Evolutionary conservation across 2,329 filamentous ascomycete species (phyloP), one percentile per base, ranked within the genome.

Genomic region (Cytospora chrysosperma): DNA sequence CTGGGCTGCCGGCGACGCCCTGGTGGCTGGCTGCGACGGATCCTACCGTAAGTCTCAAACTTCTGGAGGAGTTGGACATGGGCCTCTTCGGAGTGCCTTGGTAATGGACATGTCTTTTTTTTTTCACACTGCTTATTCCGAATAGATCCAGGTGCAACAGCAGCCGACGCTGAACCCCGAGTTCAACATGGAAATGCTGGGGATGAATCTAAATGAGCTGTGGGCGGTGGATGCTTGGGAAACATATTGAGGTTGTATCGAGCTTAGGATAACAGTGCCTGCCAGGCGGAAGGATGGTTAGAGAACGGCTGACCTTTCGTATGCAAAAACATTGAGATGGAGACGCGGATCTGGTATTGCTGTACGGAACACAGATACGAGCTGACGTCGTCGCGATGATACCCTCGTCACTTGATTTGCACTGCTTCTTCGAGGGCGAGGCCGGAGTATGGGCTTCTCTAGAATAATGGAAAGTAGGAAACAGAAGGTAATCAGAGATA

Each of bases 161-260:
- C 53, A 61, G 50, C 53, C 56, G 13, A 49, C 40, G 7, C n/a
- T 81, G 54, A 83, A 83, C 67, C 78, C 82, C 32, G 82, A 85
- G 62, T 81, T 82, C 64, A 84, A 78, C 68, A 77, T 85, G 56
- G 82, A 84, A 69, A 73, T 82, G 51, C 72, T 85, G 56, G 82
- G 82, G 4, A 75, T 82, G 60, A 83, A 84, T 66, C 71, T 85
- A 57, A 83, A 84, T 65, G 82, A 85, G 67, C 74, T 85, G 59
- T 85, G 82, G 82, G 82, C 81, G 49, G 81, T 61, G 67, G 67
- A 66, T 32, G 27, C 64, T 2, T 70, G 70, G 67, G 70, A 70
- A n/a, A 55, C 56, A 27, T 65, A 59, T 54, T 65, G 43, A 47
- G 1, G n/a, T 13, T 24, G 8, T 24, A n/a, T n/a, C n/a, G 43